Evolutionary conservation across 2,329 filamentous ascomycete species (phyloP).

Genomic region (Xylaria sp.): DNA sequence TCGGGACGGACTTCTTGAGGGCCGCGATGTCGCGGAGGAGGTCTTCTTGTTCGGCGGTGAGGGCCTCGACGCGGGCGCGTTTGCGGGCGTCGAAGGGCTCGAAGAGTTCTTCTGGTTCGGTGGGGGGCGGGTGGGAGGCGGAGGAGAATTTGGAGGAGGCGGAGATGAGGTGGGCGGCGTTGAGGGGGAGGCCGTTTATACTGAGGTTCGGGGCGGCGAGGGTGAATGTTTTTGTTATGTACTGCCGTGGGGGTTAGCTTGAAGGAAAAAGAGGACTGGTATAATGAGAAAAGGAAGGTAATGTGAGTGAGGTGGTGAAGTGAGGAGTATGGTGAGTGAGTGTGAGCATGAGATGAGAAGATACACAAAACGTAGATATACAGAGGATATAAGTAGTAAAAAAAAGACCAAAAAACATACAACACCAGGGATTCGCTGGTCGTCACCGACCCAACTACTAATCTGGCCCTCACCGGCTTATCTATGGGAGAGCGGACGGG

Average conservation of each 20-base stretch:
- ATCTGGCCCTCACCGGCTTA: slow-evolving; percentile 31
- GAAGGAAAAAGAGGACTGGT: too few relatives aligned
- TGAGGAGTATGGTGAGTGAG: too few relatives aligned
- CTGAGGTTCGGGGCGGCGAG: slow-evolving; percentile 54
- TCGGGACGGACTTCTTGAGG: slow-evolving; percentile 51
- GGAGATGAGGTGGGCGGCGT: slow-evolving; percentile 37
- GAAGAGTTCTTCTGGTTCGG: slow-evolving; percentile 41
- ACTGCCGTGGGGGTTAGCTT: slow-evolving; percentile 48
- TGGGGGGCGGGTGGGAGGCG: not conserved
- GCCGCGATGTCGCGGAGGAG: slow-evolving; percentile 58
- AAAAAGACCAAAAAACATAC: slow-evolving; percentile 29
- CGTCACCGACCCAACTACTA: slow-evolving; percentile 34
- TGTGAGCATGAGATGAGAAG: not conserved
- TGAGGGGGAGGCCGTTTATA: slow-evolving; percentile 56
- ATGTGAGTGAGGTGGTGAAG: too few relatives aligned
- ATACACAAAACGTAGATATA: not conserved
- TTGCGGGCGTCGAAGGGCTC: slow-evolving; percentile 57
- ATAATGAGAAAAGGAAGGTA: too few relatives aligned
- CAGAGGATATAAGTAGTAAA: slow-evolving; percentile 6
- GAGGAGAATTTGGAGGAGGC: slow-evolving; percentile 1
- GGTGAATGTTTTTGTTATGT: slow-evolving; percentile 56
- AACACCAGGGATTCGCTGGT: slow-evolving; percentile 34
- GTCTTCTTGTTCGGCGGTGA: slow-evolving; percentile 58
- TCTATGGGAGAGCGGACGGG: slow-evolving; percentile 33
- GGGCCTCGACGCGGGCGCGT: slow-evolving; percentile 53